Evolutionary conservation across 2,329 filamentous ascomycete genomes (phyloP).

Genomic region (Cladosporium sp.): DNA sequence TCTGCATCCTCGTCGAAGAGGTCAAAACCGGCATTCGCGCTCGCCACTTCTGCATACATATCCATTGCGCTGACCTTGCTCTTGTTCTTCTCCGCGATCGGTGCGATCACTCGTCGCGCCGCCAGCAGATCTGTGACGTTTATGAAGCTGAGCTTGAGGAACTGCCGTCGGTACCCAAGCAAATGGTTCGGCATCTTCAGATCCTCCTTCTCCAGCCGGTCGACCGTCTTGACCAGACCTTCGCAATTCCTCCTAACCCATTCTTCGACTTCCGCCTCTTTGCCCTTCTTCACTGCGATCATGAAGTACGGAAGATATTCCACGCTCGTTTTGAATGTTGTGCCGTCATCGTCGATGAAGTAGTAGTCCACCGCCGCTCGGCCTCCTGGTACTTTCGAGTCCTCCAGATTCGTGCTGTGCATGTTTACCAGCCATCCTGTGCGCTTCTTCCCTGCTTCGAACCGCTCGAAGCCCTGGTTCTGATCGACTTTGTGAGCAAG

Average conservation of each 20-base stretch:
- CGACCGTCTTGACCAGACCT: constrained; percentile 76
- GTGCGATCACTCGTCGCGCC: constrained; percentile 81
- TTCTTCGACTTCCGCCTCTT: constrained; percentile 92
- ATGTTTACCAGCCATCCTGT: constrained; percentile 95
- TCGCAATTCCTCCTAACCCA: constrained; percentile 81
- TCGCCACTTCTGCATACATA: constrained; percentile 96
- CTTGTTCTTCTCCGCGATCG: constrained; percentile 93
- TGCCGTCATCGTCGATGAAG: constrained; percentile 86
- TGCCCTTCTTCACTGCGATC: constrained; percentile 82
- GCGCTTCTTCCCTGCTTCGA: constrained; percentile 81
- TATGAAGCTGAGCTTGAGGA: constrained; percentile 80
- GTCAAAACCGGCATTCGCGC: constrained; percentile 80
- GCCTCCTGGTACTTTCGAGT: constrained; percentile 79
- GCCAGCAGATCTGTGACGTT: constrained; percentile 85
- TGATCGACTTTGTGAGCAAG: constrained; percentile 91
- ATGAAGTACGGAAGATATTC: constrained; percentile 98
- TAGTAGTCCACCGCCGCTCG: constrained; percentile 93
- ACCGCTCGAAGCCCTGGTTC: constrained; percentile 87
- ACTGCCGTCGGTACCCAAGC: constrained; percentile 83
- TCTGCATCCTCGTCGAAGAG: constrained; percentile 85
- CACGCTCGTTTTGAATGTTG: constrained; percentile 92
- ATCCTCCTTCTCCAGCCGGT: constrained; percentile 86
- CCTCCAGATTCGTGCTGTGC: constrained; percentile 82
- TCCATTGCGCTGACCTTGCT: constrained; percentile 97
- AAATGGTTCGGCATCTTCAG: constrained; percentile 81